A percentile compares a stretch with the other conserved stretches of the same genome.
phyloP scores from a whole-genome alignment of 1,139 yeast genomes.

The Sugiyamaella pinicola region DNA sequence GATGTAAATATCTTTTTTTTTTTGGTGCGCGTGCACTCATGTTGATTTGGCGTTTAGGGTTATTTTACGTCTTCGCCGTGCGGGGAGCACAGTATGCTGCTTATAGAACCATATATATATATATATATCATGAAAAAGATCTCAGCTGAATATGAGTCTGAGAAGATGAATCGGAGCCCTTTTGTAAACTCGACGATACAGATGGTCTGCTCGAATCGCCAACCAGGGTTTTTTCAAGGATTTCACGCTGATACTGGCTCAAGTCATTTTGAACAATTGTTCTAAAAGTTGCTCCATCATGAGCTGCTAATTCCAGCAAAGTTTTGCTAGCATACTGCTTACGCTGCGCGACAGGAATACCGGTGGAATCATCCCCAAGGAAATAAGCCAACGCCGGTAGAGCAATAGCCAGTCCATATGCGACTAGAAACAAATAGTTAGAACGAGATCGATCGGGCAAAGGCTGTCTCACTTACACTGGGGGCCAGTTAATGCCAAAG shows the following conservation, averaged over 20 bases:
- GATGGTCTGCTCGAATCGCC: slow-evolving; percentile 21
- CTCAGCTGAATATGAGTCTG: slow-evolving; percentile 39
- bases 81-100: too few relatives aligned
- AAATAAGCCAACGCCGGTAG: slow-evolving; percentile 56
- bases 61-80: too few relatives aligned
- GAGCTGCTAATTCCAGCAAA: slow-evolving; percentile 53
- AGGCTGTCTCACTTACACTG: slow-evolving; percentile 23
- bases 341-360: slow-evolving; percentile 35
- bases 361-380: slow-evolving; percentile 37
- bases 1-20: too few relatives aligned
- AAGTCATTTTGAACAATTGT: slow-evolving; percentile 45
- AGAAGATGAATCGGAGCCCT: slow-evolving; percentile 23
- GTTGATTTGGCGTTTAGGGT: too few relatives aligned
- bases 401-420: slow-evolving; percentile 47
- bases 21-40: too few relatives aligned
- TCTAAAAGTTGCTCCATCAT: slow-evolving; percentile 58
- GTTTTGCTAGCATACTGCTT: slow-evolving; percentile 53
- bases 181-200: background rate
- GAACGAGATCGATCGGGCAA: background rate
- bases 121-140: slow-evolving; percentile 28
- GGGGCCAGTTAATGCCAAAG: slow-evolving; percentile 45
- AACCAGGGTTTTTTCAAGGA: slow-evolving; percentile 34
- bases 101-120: background rate
- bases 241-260: slow-evolving; percentile 33
- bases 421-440: slow-evolving; percentile 15